These are phyloP conservation scores for Toxicodendron radicans DNA, from an alignment of 345 rosid genomes.

Conservation along the genomic window DNA sequence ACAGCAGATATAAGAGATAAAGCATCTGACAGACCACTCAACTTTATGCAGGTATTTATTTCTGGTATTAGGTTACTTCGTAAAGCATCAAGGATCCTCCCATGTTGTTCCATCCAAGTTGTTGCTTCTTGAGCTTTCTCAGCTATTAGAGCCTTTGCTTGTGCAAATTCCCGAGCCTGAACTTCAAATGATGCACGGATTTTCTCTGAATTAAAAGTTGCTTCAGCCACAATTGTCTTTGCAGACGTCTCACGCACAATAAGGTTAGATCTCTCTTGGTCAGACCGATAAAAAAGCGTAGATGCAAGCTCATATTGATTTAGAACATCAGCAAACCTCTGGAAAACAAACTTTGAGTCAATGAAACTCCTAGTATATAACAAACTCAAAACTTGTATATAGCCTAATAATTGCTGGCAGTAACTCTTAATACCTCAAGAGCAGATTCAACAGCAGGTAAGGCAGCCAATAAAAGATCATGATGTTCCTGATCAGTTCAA, in stretches of 20 bases:
- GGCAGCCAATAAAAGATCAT: slow-evolving; percentile 71
- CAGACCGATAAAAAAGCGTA: slow-evolving; percentile 64
- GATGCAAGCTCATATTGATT: slow-evolving; percentile 73
- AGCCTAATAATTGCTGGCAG: slow-evolving; percentile 16
- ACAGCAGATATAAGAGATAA: slow-evolving; percentile 83
- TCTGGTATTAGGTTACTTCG: slow-evolving; percentile 70
- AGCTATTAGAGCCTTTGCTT: slow-evolving; percentile 61
- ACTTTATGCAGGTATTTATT: slow-evolving; percentile 43
- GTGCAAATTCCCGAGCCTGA: slow-evolving; percentile 79
- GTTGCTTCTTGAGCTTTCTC: slow-evolving; percentile 90
- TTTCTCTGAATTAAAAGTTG: slow-evolving; percentile 64
- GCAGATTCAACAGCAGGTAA: slow-evolving; percentile 79
- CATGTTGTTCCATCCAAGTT: slow-evolving; percentile 83
- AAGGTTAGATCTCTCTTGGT: slow-evolving; percentile 79
- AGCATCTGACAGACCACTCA: slow-evolving; percentile 49
- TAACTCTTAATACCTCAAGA: slow-evolving; percentile 63
- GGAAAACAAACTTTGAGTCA: slow-evolving; percentile 33
- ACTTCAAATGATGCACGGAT: slow-evolving; percentile 59
- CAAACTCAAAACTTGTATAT: slow-evolving; percentile 12
- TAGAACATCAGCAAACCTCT: slow-evolving; percentile 73
- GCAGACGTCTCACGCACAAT: slow-evolving; percentile 74
- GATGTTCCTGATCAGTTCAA: slow-evolving; percentile 69
- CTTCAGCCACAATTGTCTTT: slow-evolving; percentile 80
- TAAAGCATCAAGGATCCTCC: slow-evolving; percentile 77
- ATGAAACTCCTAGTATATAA: slow-evolving; percentile 16